Evolutionary conservation across 2,329 filamentous ascomycete species (phyloP).

Genomic region (Apiospora hydei): DNA sequence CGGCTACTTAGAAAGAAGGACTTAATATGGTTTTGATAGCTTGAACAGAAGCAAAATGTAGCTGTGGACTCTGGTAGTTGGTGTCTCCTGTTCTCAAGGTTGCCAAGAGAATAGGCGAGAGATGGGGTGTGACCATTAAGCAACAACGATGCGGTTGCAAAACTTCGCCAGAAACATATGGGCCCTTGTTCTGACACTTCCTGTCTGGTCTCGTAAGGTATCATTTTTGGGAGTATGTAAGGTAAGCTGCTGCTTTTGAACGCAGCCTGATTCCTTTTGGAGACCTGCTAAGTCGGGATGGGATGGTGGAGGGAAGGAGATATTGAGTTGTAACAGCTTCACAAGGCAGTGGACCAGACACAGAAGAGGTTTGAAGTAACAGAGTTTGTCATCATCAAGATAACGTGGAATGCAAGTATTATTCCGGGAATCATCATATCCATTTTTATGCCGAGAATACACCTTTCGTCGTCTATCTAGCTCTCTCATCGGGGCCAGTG

Average conservation of each 20-base stretch:
- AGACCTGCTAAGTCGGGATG: not conserved
- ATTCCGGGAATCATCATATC: slow-evolving; percentile 24
- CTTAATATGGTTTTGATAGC: too few relatives aligned
- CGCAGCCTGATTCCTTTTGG: too few relatives aligned
- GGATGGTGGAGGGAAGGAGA: not conserved
- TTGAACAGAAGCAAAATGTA: too few relatives aligned
- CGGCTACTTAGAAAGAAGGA: too few relatives aligned
- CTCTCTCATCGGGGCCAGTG: slow-evolving; percentile 22
- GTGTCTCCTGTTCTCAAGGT: too few relatives aligned
- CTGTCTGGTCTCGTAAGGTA: not conserved
- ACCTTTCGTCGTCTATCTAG: slow-evolving; percentile 22
- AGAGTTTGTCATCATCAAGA: not conserved
- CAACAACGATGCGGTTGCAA: not conserved
- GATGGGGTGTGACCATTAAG: too few relatives aligned
- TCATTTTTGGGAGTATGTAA: not conserved
- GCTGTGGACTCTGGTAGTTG: too few relatives aligned
- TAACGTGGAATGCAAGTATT: slow-evolving; percentile 20
- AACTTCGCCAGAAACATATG: not conserved
- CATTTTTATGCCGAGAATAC: slow-evolving; percentile 24
- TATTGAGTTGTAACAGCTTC: not conserved
- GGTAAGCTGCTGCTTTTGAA: not conserved
- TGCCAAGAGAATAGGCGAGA: too few relatives aligned
- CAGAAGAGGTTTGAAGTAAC: not conserved
- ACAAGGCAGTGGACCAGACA: not conserved
- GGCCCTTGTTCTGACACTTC: not conserved